Evolutionary conservation across 2,329 filamentous ascomycete genomes (phyloP).

Genomic region (Talaromyces sp.): DNA sequence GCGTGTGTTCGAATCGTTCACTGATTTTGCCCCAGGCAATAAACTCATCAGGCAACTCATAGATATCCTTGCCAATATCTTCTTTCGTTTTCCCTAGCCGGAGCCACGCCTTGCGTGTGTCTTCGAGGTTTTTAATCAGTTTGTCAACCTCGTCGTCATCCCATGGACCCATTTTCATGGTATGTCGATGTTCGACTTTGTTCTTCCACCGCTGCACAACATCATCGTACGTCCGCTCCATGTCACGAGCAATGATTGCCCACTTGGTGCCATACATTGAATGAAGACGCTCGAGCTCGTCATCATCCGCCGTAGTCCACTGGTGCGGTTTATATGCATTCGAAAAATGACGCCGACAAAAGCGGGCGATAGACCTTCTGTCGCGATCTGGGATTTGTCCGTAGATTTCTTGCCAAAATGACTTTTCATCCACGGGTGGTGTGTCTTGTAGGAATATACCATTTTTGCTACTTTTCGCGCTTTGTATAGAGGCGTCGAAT

Average conservation of each 20-base stretch:
- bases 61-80: slow-evolving; percentile 34
- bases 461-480: slow-evolving; percentile 27
- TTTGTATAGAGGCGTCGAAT: slow-evolving; percentile 37
- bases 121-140: slow-evolving; percentile 30
- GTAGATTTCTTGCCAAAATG: slow-evolving; percentile 39
- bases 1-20: slow-evolving; percentile 27
- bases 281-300: slow-evolving; percentile 36
- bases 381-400: slow-evolving; percentile 36
- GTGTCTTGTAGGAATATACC: slow-evolving; percentile 26
- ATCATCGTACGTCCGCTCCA: slow-evolving; percentile 41
- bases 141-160: slow-evolving; percentile 30
- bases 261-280: slow-evolving; percentile 35
- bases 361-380: slow-evolving; percentile 38
- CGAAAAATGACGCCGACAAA: slow-evolving; percentile 44
- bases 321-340: slow-evolving; percentile 35
- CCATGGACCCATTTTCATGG: slow-evolving; percentile 38
- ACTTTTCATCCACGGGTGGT: slow-evolving; percentile 25
- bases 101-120: slow-evolving; percentile 24
- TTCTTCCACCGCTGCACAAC: slow-evolving; percentile 46
- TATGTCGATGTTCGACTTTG: slow-evolving; percentile 36
- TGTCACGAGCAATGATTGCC: slow-evolving; percentile 35
- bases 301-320: slow-evolving; percentile 42
- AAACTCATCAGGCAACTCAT: slow-evolving; percentile 34
- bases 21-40: slow-evolving; percentile 35
- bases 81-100: slow-evolving; percentile 13